Conservation (phyloP, 2,329 filamentous ascomycete genomes). For the Colletotrichum godetiae region DNA sequence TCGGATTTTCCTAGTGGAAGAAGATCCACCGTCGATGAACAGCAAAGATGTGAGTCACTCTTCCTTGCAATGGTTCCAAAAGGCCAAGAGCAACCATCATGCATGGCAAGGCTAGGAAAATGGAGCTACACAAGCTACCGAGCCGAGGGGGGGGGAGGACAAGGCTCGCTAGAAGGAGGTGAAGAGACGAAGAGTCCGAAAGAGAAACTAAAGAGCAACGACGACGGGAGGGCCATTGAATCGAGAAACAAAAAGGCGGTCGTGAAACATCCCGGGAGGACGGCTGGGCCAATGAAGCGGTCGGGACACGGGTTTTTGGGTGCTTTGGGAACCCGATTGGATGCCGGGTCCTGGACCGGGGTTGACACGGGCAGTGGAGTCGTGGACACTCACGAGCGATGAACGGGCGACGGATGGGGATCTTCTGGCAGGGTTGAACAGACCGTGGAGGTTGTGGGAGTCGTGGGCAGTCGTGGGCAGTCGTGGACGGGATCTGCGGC, state of each 20-base stretch:
- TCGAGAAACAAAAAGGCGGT: constrained; percentile 33
- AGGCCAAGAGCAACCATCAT: background rate
- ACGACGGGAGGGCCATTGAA: background rate
- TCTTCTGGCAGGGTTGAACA: background rate
- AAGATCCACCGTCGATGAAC: background rate
- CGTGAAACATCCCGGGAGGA: constrained; percentile 34
- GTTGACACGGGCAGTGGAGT: background rate
- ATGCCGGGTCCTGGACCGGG: background rate
- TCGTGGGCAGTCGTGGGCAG: too few relatives aligned
- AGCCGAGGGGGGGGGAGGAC: background rate
- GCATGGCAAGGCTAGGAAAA: background rate
- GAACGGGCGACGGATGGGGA: background rate
- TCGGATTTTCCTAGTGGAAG: background rate
- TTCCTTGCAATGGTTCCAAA: constrained; percentile 1
- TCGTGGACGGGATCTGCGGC: constrained; percentile 13
- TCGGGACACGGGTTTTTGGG: constrained; percentile 18
- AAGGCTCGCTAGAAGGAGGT: background rate
- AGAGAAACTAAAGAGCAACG: background rate
- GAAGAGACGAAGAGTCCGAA: background rate
- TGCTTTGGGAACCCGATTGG: constrained; percentile 27
- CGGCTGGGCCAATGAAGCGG: constrained; percentile 34
- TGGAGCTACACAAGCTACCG: background rate
- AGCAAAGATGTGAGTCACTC: constrained; percentile 26
- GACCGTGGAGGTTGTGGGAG: too few relatives aligned
- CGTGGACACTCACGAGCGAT: background rate